A percentile compares a stretch with the other conserved stretches of the same genome.
Conservation (phyloP, 441 rosid species). For the Capsella rubella region DNA sequence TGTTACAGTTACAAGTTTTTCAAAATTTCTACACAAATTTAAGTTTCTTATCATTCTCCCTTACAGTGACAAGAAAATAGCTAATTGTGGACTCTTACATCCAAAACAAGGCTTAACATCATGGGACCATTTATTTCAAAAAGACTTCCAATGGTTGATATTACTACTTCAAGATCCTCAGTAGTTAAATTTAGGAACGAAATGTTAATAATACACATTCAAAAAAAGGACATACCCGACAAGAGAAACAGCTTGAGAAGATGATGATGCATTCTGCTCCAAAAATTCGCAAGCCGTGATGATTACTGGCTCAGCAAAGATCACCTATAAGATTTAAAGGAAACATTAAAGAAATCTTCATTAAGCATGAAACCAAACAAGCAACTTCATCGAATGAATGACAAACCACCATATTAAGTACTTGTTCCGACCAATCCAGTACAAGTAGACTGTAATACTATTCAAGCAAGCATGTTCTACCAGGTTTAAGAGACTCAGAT, state of each 20-base stretch:
- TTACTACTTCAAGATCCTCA: conserved; percentile 18
- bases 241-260: conserved; percentile 79
- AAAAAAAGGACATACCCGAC: conserved; percentile 68
- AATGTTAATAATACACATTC: background rate
- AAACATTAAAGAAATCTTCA: conserved; percentile 16
- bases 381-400: conserved; percentile 3
- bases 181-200: background rate
- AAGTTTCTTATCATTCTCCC: background rate
- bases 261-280: conserved; percentile 87
- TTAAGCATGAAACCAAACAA: conserved; percentile 6
- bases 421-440: conserved; percentile 5
- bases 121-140: conserved; percentile 23
- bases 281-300: conserved; percentile 95
- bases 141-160: conserved; percentile 4
- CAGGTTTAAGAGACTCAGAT: conserved; percentile 13
- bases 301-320: conserved; percentile 90
- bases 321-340: conserved; percentile 56
- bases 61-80: background rate
- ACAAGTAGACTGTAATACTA: background rate
- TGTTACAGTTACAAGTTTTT: background rate
- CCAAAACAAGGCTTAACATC: background rate
- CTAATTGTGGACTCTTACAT: background rate
- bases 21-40: background rate
- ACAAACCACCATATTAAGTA: conserved; percentile 11
- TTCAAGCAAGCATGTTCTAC: conserved; percentile 8